Evolutionary conservation across 2,329 filamentous ascomycete genomes (phyloP), one percentile per base, ranked within the genome.

Genomic region (Stromatinia cepivora): DNA sequence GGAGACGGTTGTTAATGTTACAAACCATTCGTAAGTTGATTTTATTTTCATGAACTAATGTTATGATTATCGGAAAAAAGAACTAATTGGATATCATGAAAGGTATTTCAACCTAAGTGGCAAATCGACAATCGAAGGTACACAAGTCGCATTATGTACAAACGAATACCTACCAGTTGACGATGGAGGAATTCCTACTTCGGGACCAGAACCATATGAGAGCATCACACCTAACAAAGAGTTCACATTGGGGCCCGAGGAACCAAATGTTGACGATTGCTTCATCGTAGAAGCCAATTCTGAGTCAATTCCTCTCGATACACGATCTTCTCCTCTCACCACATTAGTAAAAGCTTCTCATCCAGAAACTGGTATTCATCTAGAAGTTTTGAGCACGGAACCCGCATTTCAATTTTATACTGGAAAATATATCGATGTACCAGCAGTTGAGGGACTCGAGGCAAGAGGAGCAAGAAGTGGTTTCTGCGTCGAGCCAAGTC

Each of bases 321-420:
- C 84, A 1, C 82, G 85, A 52, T 77, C 77, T 2, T 79, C 81
- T 69, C 86, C 91, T 0, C 83, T 97, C 52, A 85, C 83, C 69
- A 88, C 86, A 70, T 87, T 94, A 58, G 87, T 92, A 58, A 83
- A 86, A 34, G 91, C 95, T 70, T 86, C 86, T 79, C 92, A 97
- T 79, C 87, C 92, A 8, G 84, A 83, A 63, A 90, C 89, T 39
- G 87, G 88, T 72, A 85, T 97, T 73, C 90, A 96, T 78, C 87
- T 98, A 63, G 92, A 97, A 80, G 90, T 97, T 8, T 84, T 88
- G 76, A 95, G 92, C 82, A 98, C 94, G 0, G 94, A 98, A 83
- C 95, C 95, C 0, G 92, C 93, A 0, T 98, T 97, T 84, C 94
- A 98, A 80, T 97, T 97, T 82, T 98, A 98, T 81, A 96, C 93